Conservation (phyloP, 257 asterid species). For the Solanum medicagineum region DNA sequence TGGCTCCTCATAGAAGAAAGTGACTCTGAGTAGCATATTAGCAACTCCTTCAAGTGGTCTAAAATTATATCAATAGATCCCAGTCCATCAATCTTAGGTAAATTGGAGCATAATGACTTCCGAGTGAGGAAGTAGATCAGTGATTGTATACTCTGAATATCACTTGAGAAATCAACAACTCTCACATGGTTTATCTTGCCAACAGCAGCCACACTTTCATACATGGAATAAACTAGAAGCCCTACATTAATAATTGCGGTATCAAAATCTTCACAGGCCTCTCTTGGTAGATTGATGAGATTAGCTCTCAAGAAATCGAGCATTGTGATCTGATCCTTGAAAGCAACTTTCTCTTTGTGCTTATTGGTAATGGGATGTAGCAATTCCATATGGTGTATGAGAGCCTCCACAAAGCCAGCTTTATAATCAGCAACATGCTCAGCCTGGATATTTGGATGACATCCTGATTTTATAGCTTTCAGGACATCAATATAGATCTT, state of each 20-base stretch:
- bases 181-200: no score
- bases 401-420: background rate
- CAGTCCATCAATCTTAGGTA: background rate
- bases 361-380: no score
- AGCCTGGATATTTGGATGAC: no score
- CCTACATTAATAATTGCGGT: background rate
- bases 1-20: background rate
- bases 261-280: background rate
- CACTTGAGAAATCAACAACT: background rate
- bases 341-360: background rate
- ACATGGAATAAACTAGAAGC: background rate
- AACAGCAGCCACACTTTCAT: background rate
- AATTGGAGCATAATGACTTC: background rate
- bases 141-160: background rate
- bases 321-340: background rate
- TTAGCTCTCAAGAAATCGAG: background rate
- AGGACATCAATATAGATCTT: background rate
- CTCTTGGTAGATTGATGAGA: background rate
- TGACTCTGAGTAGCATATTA: background rate
- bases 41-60: background rate
- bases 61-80: background rate
- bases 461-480: background rate
- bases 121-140: accelerated
- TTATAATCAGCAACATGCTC: background rate
- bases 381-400: background rate